Percentiles rank a stretch among this genome's conserved stretches.
These are phyloP conservation scores for Elsinoe fawcettii DNA, from an alignment of 2,329 filamentous ascomycete genomes.

Conservation along the genomic window DNA sequence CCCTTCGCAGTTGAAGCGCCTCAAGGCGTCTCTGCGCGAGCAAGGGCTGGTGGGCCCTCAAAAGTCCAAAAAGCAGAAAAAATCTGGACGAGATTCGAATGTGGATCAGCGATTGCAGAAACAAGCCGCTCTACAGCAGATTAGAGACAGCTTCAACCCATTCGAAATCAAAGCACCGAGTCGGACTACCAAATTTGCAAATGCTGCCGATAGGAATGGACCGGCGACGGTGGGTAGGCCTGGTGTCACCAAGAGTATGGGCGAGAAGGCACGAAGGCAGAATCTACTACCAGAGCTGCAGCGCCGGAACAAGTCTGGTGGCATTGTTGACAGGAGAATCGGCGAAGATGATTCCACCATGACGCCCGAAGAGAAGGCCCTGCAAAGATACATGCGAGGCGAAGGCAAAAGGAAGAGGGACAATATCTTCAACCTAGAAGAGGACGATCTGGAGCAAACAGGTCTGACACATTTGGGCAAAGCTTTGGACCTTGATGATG, in stretches of 20 bases:
- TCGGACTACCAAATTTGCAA: slow-evolving; percentile 74
- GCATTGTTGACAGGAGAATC: slow-evolving; percentile 85
- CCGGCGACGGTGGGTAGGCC: slow-evolving; percentile 60
- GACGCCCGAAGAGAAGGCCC: slow-evolving; percentile 85
- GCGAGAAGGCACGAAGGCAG: slow-evolving; percentile 77
- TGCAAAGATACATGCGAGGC: slow-evolving; percentile 83
- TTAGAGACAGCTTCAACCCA: slow-evolving; percentile 94
- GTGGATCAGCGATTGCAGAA: slow-evolving; percentile 66
- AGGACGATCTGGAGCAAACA: slow-evolving; percentile 55
- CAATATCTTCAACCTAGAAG: slow-evolving; percentile 85
- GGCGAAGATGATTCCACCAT: slow-evolving; percentile 92
- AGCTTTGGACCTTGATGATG: slow-evolving; percentile 60
- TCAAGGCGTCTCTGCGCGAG: slow-evolving; percentile 83
- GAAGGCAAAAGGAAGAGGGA: slow-evolving; percentile 73
- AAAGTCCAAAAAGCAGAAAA: slow-evolving; percentile 90
- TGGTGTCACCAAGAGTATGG: slow-evolving; percentile 72
- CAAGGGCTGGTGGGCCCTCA: slow-evolving; percentile 86
- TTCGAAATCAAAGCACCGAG: slow-evolving; percentile 80
- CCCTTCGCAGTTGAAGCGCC: slow-evolving; percentile 89
- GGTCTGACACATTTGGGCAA: slow-evolving; percentile 70
- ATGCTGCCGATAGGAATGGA: slow-evolving; percentile 55
- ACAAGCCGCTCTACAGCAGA: slow-evolving; percentile 69
- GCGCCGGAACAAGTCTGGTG: slow-evolving; percentile 80
- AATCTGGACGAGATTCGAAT: slow-evolving; percentile 50
- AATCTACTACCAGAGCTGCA: slow-evolving; percentile 88